A percentile compares a stretch with the other conserved stretches of the same genome.
phyloP scores from a whole-genome alignment of 805 yeast genomes.

The Kregervanrija pseudodelftensis region DNA sequence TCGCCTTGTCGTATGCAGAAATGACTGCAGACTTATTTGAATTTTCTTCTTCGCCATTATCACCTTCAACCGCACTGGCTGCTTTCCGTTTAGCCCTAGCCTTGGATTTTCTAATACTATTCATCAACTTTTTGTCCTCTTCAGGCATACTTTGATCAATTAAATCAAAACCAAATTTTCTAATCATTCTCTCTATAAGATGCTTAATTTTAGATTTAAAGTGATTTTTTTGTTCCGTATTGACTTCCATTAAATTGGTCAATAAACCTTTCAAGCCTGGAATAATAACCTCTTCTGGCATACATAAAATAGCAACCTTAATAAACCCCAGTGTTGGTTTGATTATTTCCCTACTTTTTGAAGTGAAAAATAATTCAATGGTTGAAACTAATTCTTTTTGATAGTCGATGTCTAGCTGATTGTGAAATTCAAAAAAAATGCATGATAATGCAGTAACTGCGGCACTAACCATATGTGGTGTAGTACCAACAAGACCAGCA shows the following conservation, averaged over 20 bases:
- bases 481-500: constrained; percentile 92
- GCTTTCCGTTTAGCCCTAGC: constrained; percentile 74
- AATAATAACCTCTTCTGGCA: constrained; percentile 71
- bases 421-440: constrained; percentile 78
- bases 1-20: constrained; percentile 89
- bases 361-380: constrained; percentile 82
- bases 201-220: constrained; percentile 91
- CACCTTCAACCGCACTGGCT: constrained; percentile 13
- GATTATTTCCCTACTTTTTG: constrained; percentile 88
- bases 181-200: constrained; percentile 80
- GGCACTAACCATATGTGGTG: constrained; percentile 97
- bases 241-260: constrained; percentile 77
- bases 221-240: constrained; percentile 93
- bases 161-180: constrained; percentile 86
- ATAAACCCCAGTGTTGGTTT: constrained; percentile 92
- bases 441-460: constrained; percentile 86
- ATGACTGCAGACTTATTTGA: constrained; percentile 38
- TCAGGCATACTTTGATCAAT: constrained; percentile 83
- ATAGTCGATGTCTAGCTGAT: constrained; percentile 49
- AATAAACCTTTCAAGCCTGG: constrained; percentile 61
- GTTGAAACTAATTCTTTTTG: constrained; percentile 75
- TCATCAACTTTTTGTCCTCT: constrained; percentile 74
- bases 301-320: constrained; percentile 75
- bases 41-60: constrained; percentile 14
- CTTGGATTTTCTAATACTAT: constrained; percentile 79